Percentiles rank a stretch among this genome's conserved stretches.
phyloP scores from a whole-genome alignment of 2,329 filamentous ascomycete species.

The Fonsecaea monophora region DNA sequence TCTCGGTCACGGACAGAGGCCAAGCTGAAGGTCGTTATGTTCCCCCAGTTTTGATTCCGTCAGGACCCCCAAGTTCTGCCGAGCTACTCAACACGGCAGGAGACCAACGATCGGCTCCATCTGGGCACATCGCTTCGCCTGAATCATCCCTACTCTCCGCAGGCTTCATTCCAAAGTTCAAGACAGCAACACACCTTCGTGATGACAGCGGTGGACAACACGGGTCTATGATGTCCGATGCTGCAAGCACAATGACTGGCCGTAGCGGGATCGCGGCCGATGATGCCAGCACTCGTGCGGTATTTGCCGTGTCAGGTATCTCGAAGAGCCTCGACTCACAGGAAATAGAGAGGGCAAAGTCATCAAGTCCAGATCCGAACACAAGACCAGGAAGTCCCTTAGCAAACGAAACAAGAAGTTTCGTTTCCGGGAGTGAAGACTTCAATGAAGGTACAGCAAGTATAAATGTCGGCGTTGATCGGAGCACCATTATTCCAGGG shows the following conservation, averaged over 20 bases:
- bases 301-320: constrained; percentile 39
- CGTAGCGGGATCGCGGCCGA: constrained; percentile 28
- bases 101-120: not conserved
- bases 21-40: constrained; percentile 31
- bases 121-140: constrained; percentile 15
- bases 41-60: constrained; percentile 9
- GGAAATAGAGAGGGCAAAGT: not conserved
- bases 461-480: not conserved
- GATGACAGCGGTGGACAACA: constrained; percentile 25
- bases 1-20: constrained; percentile 37
- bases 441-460: constrained; percentile 7
- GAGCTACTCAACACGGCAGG: constrained; percentile 6
- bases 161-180: constrained; percentile 37
- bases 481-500: not conserved
- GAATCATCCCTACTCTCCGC: constrained; percentile 25
- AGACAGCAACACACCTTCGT: constrained; percentile 34
- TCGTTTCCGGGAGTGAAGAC: constrained; percentile 18
- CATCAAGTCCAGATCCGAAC: constrained; percentile 2
- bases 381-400: constrained; percentile 26
- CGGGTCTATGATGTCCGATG: constrained; percentile 22
- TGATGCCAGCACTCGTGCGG: constrained; percentile 37
- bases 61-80: not conserved
- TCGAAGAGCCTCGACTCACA: constrained; percentile 11
- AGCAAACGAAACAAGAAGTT: constrained; percentile 21
- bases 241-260: constrained; percentile 34